Percentiles rank a stretch among this genome's conserved stretches.
These are phyloP conservation scores for Moniliophthora roreri DNA, from an alignment of 1,284 basidiomycete species.

Conservation along the genomic window DNA sequence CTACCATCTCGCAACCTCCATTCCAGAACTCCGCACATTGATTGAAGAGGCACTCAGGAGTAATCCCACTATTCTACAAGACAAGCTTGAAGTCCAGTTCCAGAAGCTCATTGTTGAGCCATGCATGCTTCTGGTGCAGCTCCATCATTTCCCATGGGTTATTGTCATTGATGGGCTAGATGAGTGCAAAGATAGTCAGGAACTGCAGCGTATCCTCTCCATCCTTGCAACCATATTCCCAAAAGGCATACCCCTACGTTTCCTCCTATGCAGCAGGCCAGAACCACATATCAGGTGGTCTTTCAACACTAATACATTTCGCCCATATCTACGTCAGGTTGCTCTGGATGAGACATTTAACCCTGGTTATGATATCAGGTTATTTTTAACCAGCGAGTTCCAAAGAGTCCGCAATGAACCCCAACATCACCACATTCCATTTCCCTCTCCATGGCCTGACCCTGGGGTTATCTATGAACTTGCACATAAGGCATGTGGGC, in stretches of 20 bases:
- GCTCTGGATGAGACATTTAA: constrained; percentile 3
- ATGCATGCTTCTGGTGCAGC: too few relatives aligned
- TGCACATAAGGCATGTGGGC: constrained; percentile 23
- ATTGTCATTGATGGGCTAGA: constrained; percentile 10
- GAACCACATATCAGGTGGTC: constrained; percentile 25
- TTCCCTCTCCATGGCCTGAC: constrained; percentile 18
- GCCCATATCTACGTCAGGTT: background rate
- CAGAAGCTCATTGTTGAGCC: constrained; percentile 1
- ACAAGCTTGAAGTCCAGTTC: constrained; percentile 5
- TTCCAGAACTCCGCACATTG: background rate
- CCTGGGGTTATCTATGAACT: constrained; percentile 17
- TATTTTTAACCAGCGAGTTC: background rate
- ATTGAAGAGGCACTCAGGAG: background rate
- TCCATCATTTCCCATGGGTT: too few relatives aligned
- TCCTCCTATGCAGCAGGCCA: constrained; percentile 25
- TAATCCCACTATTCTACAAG: background rate
- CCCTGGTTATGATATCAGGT: background rate
- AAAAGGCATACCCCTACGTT: constrained; percentile 19
- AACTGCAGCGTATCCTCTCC: background rate
- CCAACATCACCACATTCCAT: background rate
- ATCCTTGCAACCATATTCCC: background rate
- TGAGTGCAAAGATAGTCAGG: background rate
- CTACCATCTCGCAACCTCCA: background rate
- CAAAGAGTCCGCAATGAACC: too few relatives aligned
- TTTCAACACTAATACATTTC: background rate